These are phyloP conservation scores for Microcos paniculata DNA, from an alignment of 345 rosid species.

Conservation along the genomic window DNA sequence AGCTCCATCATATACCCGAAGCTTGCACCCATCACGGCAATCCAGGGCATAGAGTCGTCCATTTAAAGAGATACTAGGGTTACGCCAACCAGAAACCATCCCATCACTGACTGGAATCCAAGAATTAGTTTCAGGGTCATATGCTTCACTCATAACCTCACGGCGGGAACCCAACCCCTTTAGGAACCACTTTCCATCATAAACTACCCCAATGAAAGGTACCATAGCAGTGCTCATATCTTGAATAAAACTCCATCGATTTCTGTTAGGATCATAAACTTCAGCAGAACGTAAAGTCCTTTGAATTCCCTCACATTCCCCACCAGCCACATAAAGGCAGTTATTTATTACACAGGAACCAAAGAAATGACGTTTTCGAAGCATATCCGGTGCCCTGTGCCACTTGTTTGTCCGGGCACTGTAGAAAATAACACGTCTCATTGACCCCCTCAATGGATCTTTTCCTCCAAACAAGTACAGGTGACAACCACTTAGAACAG, in stretches of 20 bases:
- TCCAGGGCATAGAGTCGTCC: constrained; percentile 83
- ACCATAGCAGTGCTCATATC: constrained; percentile 99
- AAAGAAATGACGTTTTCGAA: constrained; percentile 87
- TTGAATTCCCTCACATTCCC: constrained; percentile 93
- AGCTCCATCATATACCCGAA: constrained; percentile 69
- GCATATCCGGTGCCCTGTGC: constrained; percentile 97
- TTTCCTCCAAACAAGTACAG: constrained; percentile 94
- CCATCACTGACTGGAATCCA: constrained; percentile 81
- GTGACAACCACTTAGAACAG: constrained; percentile 89
- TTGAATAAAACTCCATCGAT: constrained; percentile 80
- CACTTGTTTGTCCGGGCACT: constrained; percentile 94
- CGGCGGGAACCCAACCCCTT: constrained; percentile 89
- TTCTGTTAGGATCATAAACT: constrained; percentile 87
- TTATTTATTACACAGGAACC: constrained; percentile 95
- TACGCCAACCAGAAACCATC: constrained; percentile 92
- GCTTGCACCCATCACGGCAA: constrained; percentile 91
- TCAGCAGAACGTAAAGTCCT: constrained; percentile 94
- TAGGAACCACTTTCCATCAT: constrained; percentile 86
- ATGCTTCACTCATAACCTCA: constrained; percentile 90
- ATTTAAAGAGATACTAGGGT: constrained; percentile 71
- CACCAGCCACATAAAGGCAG: constrained; percentile 95
- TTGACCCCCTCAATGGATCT: constrained; percentile 88
- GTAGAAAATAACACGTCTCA: constrained; percentile 82
- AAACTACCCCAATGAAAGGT: constrained; percentile 89
- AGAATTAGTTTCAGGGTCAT: constrained; percentile 66